Percentiles rank a stretch among this genome's conserved stretches.
phyloP scores from a whole-genome alignment of 2,329 filamentous ascomycete genomes.

The Capronia epimyces region DNA sequence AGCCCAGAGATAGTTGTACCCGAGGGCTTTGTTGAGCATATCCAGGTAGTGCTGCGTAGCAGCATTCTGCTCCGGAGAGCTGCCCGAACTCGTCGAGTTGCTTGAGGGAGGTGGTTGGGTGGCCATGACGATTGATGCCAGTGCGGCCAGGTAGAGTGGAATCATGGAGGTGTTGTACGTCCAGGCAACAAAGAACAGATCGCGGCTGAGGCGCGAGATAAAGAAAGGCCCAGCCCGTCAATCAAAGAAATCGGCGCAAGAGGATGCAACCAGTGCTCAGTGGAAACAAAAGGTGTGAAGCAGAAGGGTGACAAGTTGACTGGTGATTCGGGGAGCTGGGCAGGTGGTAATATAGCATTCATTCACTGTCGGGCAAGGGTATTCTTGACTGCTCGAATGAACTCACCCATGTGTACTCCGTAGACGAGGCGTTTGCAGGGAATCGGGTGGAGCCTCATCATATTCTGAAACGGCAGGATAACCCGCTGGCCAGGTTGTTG shows the following conservation, averaged over 20 bases:
- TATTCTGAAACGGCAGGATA: background rate
- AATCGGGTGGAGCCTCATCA: background rate
- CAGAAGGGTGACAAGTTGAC: background rate
- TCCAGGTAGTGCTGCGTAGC: slow-evolving; percentile 26
- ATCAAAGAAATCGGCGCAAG: background rate
- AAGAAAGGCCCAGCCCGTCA: slow-evolving; percentile 13
- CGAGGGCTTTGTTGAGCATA: slow-evolving; percentile 50
- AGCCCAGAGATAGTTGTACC: slow-evolving; percentile 57
- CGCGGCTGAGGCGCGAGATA: background rate
- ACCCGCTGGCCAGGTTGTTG: background rate
- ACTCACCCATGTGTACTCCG: too few relatives aligned
- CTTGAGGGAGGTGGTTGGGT: slow-evolving; percentile 1
- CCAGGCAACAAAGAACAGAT: background rate
- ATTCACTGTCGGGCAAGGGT: background rate
- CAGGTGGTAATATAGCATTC: background rate
- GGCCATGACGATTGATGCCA: slow-evolving; percentile 4
- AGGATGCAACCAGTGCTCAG: slow-evolving; percentile 2
- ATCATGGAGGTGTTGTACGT: slow-evolving; percentile 4
- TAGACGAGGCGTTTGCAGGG: background rate
- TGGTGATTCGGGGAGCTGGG: background rate
- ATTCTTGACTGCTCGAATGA: background rate
- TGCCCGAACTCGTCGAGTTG: slow-evolving; percentile 10
- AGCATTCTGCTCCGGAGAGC: slow-evolving; percentile 24
- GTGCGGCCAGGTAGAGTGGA: background rate
- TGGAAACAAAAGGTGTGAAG: background rate